phyloP scores from a whole-genome alignment of 768 basidiomycete genomes.

The Lentinula guzmanii region DNA sequence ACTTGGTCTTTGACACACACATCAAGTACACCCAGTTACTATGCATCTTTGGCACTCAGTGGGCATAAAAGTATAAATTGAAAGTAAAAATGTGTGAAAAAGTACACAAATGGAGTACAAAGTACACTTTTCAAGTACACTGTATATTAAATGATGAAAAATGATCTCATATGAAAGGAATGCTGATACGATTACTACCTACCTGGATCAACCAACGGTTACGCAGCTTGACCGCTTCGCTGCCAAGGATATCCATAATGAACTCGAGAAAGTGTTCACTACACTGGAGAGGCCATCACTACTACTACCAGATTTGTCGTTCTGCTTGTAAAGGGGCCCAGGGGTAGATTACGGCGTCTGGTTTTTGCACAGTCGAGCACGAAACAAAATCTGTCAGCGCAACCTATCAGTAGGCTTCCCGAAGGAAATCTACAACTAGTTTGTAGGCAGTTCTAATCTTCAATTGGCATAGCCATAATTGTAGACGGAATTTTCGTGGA shows the following conservation, averaged over 20 bases:
- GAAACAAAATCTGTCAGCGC: slow-evolving; percentile 33
- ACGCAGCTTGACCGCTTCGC: slow-evolving; percentile 10
- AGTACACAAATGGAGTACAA: no score
- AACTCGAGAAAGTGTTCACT: slow-evolving; percentile 11
- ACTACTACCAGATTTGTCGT: background rate
- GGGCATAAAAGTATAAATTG: no score
- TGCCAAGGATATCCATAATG: slow-evolving; percentile 23
- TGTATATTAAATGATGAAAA: no score
- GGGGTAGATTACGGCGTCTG: slow-evolving; percentile 29
- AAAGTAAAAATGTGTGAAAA: no score
- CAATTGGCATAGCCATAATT: slow-evolving; percentile 42
- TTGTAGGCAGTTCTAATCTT: slow-evolving; percentile 48
- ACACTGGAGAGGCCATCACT: slow-evolving; percentile 12
- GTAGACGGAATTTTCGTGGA: slow-evolving; percentile 54
- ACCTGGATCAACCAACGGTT: slow-evolving; percentile 11
- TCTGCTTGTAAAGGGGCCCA: slow-evolving; percentile 13
- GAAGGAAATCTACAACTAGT: slow-evolving; percentile 20
- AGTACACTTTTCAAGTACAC: no score
- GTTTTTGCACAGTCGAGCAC: slow-evolving; percentile 59
- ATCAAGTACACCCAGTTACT: no score
- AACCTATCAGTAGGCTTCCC: background rate
- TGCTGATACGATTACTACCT: background rate
- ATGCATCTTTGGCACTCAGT: no score
- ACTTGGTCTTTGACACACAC: no score
- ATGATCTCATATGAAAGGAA: no score